Evolutionary conservation across 2,329 filamentous ascomycete species (phyloP).

Genomic region (Hansfordia pulvinata): DNA sequence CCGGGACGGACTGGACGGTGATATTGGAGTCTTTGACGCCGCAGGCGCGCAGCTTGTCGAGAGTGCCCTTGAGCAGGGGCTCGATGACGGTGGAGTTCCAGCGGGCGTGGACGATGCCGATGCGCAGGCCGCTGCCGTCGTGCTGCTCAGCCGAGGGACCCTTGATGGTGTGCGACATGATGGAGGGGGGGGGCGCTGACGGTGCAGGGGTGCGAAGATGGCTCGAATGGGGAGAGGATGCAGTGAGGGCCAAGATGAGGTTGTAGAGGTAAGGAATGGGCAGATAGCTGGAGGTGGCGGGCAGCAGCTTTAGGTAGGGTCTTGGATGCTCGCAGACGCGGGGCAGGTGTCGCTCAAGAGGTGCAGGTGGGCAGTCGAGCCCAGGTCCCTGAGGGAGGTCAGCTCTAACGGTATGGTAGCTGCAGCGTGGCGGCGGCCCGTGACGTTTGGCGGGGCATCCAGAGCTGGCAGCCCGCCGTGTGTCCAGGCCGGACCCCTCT

Average conservation of each 20-base stretch:
- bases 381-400: no score
- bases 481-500: no score
- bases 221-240: no score
- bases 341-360: no score
- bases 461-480: no score
- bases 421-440: no score
- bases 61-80: constrained; percentile 68
- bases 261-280: not conserved
- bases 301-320: no score
- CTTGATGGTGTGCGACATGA: constrained; percentile 33
- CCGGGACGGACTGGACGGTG: constrained; percentile 77
- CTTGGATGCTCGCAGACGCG: no score
- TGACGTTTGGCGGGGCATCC: no score
- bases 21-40: constrained; percentile 86
- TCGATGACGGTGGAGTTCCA: constrained; percentile 90
- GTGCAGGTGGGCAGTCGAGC: no score
- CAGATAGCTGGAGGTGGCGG: no score
- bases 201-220: not conserved
- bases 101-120: constrained; percentile 90
- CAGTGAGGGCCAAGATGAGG: not conserved
- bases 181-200: constrained; percentile 5
- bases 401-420: no score
- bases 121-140: constrained; percentile 62
- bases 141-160: constrained; percentile 43
- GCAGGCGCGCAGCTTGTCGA: constrained; percentile 59